Evolutionary conservation across 495 filamentous ascomycete genomes (phyloP).

Genomic region (Thermothielavioides terrestris): DNA sequence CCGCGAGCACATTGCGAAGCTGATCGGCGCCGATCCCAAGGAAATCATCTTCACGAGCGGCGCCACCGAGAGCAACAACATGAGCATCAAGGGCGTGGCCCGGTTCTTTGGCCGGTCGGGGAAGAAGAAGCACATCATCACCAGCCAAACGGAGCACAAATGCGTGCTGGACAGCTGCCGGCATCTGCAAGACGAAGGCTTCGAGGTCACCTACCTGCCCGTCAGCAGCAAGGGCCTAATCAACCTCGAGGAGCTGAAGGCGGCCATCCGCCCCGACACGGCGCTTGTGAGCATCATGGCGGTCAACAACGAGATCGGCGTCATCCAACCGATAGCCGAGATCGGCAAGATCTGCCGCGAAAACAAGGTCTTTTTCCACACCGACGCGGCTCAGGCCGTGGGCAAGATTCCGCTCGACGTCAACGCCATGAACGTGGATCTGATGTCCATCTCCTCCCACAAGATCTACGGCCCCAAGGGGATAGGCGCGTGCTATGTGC

Average conservation of each 20-base stretch:
- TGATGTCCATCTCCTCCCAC: constrained; percentile 98
- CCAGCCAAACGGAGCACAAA: constrained; percentile 96
- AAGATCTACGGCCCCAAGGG: constrained; percentile 99
- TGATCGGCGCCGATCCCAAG: constrained; percentile 92
- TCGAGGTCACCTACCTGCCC: constrained; percentile 89
- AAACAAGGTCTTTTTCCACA: constrained; percentile 97
- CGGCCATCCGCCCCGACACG: constrained; percentile 84
- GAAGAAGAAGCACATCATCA: constrained; percentile 98
- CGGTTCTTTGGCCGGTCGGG: constrained; percentile 84
- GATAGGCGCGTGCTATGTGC: constrained; percentile 91
- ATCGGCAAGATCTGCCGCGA: constrained; percentile 86
- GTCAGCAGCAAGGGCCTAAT: constrained; percentile 79
- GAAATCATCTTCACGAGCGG: constrained; percentile 98
- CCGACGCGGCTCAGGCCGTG: constrained; percentile 92
- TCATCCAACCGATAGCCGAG: constrained; percentile 88
- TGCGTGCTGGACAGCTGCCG: constrained; percentile 95
- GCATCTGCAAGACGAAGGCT: constrained; percentile 94
- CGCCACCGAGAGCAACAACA: constrained; percentile 98
- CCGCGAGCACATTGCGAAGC: constrained; percentile 66
- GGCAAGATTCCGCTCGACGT: constrained; percentile 96
- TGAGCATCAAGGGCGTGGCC: constrained; percentile 97
- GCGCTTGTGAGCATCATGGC: constrained; percentile 94
- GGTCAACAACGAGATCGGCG: constrained; percentile 98
- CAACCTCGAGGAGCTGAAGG: constrained; percentile 77
- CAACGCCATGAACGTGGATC: constrained; percentile 90